Base-by-base conservation (phyloP, 345 rosid species). In the Noccaea bulbosa region DNA sequence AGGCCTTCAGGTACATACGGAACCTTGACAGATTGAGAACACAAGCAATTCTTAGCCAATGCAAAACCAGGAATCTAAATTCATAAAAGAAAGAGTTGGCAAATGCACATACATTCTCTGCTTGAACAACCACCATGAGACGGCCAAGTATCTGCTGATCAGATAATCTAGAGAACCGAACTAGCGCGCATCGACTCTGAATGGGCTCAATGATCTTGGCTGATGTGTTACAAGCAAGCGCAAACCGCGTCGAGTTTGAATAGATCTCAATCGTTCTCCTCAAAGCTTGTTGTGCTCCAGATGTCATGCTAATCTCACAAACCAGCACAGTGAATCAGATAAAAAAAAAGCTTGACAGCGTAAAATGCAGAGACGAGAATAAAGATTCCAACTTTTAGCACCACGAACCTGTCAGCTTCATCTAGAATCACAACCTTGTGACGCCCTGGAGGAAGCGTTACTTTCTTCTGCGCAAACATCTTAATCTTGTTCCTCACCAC, bases 381-480 rank as follows among this genome's bases (percentile, higher is more conserved):
- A 5, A 41, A 51, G 14, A 11, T 16, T 30, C 5, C 0, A 68
- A 62, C 34, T 51, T 27, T 27, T 35, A 54, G 55, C 32, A 50
- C 2, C 6, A 16, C 62, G 14, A 81, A 89, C 99, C 99, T 94
- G 79, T 94, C 99, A 72, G 99, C 98, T 82, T 94, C 98, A 75
- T 94, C 99, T 9, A 94, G 78, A 61, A 94, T 89, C 34, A 94
- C 88, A 62, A 94, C 75, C 78, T 94, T 94, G 82, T 91, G 98
- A 75, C 88, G 83, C 4, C 97, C 92, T 4, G 96, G 92, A 72
- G 90, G 88, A 68, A 94, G 81, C 27, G 96, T 94, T 8, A 91
- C 93, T 82, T 91, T 91, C 89, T 87, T 94, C 59, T 94, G 99
- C 11, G 99, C 98, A 84, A 94, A 94, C 98, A 92, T 92, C 83